These are phyloP conservation scores for Pyrenochaeta sp. DNA, from an alignment of 2,329 filamentous ascomycete species.

Conservation along the genomic window DNA sequence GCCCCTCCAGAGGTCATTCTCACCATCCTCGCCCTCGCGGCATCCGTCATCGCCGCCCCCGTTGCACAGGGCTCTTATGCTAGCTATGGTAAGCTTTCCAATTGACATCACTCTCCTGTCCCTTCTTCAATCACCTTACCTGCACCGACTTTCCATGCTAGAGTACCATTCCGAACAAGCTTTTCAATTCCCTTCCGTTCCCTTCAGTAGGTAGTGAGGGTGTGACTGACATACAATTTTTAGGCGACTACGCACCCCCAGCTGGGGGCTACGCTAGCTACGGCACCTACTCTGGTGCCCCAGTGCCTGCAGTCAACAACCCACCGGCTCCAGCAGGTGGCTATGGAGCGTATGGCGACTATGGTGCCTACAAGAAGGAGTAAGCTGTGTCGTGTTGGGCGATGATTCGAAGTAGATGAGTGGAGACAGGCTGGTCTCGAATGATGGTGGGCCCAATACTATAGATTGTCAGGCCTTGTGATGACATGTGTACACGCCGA, in stretches of 20 bases:
- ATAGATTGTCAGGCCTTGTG: too few species aligned
- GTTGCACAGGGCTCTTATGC: conserved; percentile 22
- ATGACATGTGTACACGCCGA: too few species aligned
- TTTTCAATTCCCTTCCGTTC: neutral
- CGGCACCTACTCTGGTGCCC: conserved; percentile 12
- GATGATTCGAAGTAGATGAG: neutral
- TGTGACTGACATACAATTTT: neutral
- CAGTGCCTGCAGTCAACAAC: neutral
- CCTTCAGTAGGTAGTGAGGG: too few species aligned
- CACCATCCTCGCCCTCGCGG: conserved; percentile 29
- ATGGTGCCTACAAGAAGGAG: conserved; percentile 22
- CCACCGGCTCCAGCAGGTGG: conserved; percentile 16
- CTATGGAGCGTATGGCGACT: conserved; percentile 26
- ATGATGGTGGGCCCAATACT: too few species aligned
- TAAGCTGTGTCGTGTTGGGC: conserved; percentile 14
- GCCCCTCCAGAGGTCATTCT: conserved; percentile 28
- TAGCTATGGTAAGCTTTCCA: conserved; percentile 19
- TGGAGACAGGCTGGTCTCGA: too few species aligned
- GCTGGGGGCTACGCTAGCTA: conserved; percentile 13
- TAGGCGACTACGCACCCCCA: conserved; percentile 5
- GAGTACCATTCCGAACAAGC: neutral
- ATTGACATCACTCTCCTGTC: neutral
- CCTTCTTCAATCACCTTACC: neutral
- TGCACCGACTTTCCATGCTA: neutral
- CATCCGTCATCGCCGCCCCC: conserved; percentile 29